phyloP scores from a whole-genome alignment of 2,329 filamentous ascomycete genomes.

The Hypomyces perniciosus region DNA sequence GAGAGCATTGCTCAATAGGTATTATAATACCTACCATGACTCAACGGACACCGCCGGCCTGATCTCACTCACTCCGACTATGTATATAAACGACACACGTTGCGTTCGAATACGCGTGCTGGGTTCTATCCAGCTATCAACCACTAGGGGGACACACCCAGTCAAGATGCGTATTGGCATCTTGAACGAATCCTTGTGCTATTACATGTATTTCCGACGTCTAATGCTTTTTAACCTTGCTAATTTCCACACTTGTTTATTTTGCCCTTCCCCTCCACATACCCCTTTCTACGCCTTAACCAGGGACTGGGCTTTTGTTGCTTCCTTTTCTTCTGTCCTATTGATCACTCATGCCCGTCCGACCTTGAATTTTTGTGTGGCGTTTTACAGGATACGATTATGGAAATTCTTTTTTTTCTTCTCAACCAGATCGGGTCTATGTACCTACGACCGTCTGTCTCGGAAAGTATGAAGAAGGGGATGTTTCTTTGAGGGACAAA shows the following conservation, averaged over 20 bases:
- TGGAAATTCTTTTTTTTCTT: not conserved
- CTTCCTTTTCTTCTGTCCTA: not conserved
- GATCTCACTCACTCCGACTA: not conserved
- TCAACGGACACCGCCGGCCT: not conserved
- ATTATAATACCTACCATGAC: not conserved
- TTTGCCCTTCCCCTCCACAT: slow-evolving; percentile 3
- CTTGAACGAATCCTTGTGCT: slow-evolving; percentile 1
- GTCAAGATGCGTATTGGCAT: not conserved
- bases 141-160: not conserved
- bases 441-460: not conserved
- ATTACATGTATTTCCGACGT: slow-evolving; percentile 8
- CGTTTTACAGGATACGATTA: slow-evolving; percentile 6
- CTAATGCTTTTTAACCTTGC: slow-evolving; percentile 2
- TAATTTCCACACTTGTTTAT: not conserved
- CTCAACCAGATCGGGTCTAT: not conserved
- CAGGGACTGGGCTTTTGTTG: not conserved
- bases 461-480: not conserved
- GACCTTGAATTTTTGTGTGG: slow-evolving; percentile 1
- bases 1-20: slow-evolving; percentile 59
- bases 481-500: not conserved
- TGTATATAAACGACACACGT: slow-evolving; percentile 7
- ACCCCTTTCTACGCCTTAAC: slow-evolving; percentile 5
- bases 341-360: not conserved
- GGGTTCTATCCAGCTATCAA: not conserved
- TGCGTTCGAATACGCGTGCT: not conserved